Evolutionary conservation across 805 yeast species (phyloP).

Genomic region (Wickerhamiella cacticola): DNA sequence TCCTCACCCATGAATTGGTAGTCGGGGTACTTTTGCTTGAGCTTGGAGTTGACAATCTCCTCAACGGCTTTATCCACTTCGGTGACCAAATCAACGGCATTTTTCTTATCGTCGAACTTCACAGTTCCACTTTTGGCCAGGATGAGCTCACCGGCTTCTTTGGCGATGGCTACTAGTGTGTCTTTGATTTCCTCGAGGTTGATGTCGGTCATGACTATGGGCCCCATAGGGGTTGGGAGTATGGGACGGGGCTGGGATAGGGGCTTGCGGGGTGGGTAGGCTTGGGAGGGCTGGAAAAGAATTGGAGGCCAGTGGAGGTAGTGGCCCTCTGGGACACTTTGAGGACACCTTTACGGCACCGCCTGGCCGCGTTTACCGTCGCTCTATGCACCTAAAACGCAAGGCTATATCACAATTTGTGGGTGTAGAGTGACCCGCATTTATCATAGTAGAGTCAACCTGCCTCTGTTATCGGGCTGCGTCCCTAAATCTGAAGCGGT

Average conservation of each 20-base stretch:
- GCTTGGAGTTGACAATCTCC: slow-evolving; percentile 28
- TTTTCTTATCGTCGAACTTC: slow-evolving; percentile 43
- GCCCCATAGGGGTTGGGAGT: background rate
- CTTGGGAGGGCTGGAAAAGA: too few species aligned
- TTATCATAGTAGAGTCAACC: too few species aligned
- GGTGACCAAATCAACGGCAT: slow-evolving; percentile 52
- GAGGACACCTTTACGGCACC: too few species aligned
- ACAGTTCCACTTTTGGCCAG: slow-evolving; percentile 38
- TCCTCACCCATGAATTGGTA: slow-evolving; percentile 53
- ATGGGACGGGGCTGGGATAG: background rate
- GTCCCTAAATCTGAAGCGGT: too few species aligned
- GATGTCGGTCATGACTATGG: slow-evolving; percentile 1
- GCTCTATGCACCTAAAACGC: too few species aligned
- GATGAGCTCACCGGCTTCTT: slow-evolving; percentile 40
- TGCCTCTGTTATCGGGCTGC: too few species aligned
- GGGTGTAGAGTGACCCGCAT: too few species aligned
- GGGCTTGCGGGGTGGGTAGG: too few species aligned
- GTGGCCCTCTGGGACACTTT: too few species aligned
- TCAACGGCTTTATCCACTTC: slow-evolving; percentile 50
- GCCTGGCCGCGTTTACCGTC: too few species aligned
- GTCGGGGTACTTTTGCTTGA: slow-evolving; percentile 34
- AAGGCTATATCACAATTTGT: too few species aligned
- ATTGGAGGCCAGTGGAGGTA: too few species aligned
- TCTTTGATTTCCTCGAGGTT: slow-evolving; percentile 30
- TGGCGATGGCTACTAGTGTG: slow-evolving; percentile 33